A percentile compares a stretch with the other conserved stretches of the same genome.
These are phyloP conservation scores for Gossypium davidsonii DNA, from an alignment of 441 rosid genomes.

Conservation along the genomic window DNA sequence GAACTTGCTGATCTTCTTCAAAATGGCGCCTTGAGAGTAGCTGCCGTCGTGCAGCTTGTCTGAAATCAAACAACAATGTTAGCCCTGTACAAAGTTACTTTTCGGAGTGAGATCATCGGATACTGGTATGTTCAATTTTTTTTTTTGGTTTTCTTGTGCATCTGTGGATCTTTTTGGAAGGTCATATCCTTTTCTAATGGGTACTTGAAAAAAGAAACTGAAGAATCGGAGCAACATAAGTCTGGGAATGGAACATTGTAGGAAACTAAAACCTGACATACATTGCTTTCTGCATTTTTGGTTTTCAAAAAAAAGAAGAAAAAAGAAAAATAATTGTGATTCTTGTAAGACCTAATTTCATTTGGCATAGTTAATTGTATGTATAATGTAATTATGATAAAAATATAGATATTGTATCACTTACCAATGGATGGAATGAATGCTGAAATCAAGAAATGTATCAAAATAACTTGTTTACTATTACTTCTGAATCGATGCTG, in stretches of 20 bases:
- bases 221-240: not conserved
- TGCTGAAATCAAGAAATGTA: not conserved
- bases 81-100: not conserved
- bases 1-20: conserved; percentile 87
- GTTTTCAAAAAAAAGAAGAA: not conserved
- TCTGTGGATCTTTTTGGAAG: not conserved
- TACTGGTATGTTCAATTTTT: not conserved
- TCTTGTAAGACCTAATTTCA: not conserved
- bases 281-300: not conserved
- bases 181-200: not conserved
- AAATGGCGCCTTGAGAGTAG: conserved; percentile 72
- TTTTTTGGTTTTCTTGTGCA: not conserved
- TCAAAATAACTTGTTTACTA: too few relatives aligned
- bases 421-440: not conserved
- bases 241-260: not conserved
- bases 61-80: conserved; percentile 22
- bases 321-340: not conserved
- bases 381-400: not conserved
- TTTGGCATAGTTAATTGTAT: not conserved
- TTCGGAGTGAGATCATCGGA: not conserved
- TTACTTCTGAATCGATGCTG: too few relatives aligned
- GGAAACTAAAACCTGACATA: not conserved
- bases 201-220: not conserved
- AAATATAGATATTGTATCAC: not conserved
- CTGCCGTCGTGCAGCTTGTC: conserved; percentile 86